Base-by-base conservation (phyloP, 2,329 filamentous ascomycete species). In the Chrysosphaeria jannelii region DNA sequence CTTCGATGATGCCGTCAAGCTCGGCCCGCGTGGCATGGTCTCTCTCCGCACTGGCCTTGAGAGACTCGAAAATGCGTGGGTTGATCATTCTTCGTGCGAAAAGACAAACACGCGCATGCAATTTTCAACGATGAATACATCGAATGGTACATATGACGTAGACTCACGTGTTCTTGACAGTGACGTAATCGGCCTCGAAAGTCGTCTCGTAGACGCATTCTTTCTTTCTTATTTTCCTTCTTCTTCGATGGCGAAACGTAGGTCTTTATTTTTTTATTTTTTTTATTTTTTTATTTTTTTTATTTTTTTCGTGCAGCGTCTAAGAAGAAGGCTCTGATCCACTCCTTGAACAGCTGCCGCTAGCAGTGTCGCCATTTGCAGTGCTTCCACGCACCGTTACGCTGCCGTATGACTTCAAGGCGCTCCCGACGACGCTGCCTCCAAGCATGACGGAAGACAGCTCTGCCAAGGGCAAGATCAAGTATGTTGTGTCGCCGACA, bases 351-450 rank as follows among this genome's bases (percentile, higher is more conserved):
- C 85, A 97, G 47, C 65, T 93, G 19, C 78, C 85, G 14, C 51
- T 97, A 26, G 88, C 78, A 23, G 78, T 93, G 21, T 91, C 81
- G 3, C 85, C 85, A 13, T 91, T 91, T 49, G 63, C 93, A 36
- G 71, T 69, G 29, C 67, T 97, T 15, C 85, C 85, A 8, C 69
- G 74, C 14, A 70, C 81, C 13, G 72, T 79, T 11, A 90, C 79
- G 1, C 62, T 97, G 6, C 81, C 85, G 13, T 93, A 93, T 50
- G 89, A 76, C 34, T 93, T 91, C 57, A 81, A 79, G 40, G 58
- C 65, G 8, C 68, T 93, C 39, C 75, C 81, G 0, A 81, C 76
- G 1, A 71, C 76, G 3, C 60, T 93, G 0, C 81, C 85, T 0
- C 63, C 72, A 2, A 54, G 62, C 16, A 57, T 63, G 6, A 47